Evolutionary conservation across 768 basidiomycete genomes (phyloP), one percentile per base, ranked within the genome.

Genomic region (Agaricus sinodeliciosus): DNA sequence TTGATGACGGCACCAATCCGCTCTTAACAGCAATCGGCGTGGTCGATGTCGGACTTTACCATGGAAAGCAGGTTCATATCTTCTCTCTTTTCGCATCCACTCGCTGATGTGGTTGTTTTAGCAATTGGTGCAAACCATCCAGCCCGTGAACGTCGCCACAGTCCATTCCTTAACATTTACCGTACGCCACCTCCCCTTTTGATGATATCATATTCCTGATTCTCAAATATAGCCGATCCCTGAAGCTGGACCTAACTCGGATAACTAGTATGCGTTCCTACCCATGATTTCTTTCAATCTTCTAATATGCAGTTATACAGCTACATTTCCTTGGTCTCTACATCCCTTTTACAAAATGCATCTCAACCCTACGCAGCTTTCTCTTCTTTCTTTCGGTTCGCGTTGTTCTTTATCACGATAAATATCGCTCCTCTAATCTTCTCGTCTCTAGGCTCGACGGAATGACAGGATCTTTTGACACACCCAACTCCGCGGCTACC

Each of bases 381-480:
- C 62, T 85, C 85, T 0, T 73, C 77, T 0, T 71, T 69, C 55
- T 87, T 89, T 69, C 61, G 63, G 84, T 83, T 56, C 46, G 78
- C 68, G 1, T 37, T 9, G 35, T 41, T 31, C 41, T 9, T 11
- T n/a, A 27, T 19, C 6, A 15, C 57, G 3, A 26, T 44, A 31
- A 18, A 13, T 41, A 9, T 34, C 34, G 15, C 19, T 9, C 25
- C 2, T 46, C 5, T 54, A 41, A 55, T 48, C 42, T 36, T 28
- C 46, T 42, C 43, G n/a, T 51, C 19, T 19, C 9, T 57, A 87
- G 82, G 3, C 68, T 87, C 25, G 64, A 70, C 35, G 71, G 71
- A 36, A 85, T 87, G 85, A 70, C 69, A 11, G 86, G 85, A 45
- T 77, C 79, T 25, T 79, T 82, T 60, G 61, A 68, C 22, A 64